Evolutionary conservation across 306 rosid species (phyloP).

Genomic region (Ochetophila trinervis): DNA sequence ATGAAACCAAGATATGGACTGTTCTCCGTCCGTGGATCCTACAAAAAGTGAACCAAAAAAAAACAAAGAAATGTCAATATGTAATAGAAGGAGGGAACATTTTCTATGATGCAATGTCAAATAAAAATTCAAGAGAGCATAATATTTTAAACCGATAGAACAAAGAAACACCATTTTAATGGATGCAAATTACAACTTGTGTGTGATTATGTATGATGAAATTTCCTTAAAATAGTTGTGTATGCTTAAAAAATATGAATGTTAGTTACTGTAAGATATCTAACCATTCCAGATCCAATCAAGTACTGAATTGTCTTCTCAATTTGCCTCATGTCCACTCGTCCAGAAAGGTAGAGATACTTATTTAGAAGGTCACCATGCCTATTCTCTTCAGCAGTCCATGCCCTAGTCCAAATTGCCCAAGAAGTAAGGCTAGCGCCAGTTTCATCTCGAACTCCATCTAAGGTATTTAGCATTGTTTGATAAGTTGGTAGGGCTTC

Average conservation of each 20-base stretch:
- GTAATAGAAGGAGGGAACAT: background rate
- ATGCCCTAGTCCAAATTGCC: slow-evolving; percentile 96
- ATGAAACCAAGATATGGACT: slow-evolving; percentile 89
- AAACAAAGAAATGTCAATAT: slow-evolving; percentile 3
- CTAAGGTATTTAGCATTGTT: slow-evolving; percentile 87
- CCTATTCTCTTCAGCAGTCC: slow-evolving; percentile 96
- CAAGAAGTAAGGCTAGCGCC: slow-evolving; percentile 88
- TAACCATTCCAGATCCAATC: slow-evolving; percentile 92
- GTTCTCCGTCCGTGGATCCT: slow-evolving; percentile 92
- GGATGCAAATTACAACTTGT: too few relatives aligned
- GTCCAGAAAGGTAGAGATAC: slow-evolving; percentile 82
- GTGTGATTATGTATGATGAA: too few relatives aligned
- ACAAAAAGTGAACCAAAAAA: background rate
- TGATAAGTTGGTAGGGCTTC: slow-evolving; percentile 95
- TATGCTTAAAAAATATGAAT: too few relatives aligned
- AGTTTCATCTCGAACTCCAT: slow-evolving; percentile 88
- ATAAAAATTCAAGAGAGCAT: background rate
- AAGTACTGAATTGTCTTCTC: slow-evolving; percentile 89
- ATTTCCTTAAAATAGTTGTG: too few relatives aligned
- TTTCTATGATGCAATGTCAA: background rate
- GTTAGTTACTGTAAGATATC: slow-evolving; percentile 13
- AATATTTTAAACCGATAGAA: background rate
- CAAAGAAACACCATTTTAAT: too few relatives aligned
- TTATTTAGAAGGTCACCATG: slow-evolving; percentile 92
- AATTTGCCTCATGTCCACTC: slow-evolving; percentile 89